Evolutionary conservation across 2,329 filamentous ascomycete species (phyloP), one percentile per base, ranked within the genome.

Genomic region (Amphichorda felina): DNA sequence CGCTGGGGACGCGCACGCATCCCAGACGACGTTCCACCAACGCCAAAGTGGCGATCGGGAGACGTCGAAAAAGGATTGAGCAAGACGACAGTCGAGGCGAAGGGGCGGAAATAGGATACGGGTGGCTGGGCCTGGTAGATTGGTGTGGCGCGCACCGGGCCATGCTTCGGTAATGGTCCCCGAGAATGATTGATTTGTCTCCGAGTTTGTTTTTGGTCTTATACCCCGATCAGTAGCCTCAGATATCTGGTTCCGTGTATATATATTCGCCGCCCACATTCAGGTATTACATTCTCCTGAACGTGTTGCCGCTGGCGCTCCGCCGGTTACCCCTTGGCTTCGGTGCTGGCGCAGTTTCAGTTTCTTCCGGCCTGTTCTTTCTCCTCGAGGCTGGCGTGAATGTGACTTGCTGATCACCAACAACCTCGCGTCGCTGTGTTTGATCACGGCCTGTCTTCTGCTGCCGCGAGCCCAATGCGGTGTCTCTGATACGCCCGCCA

Each of bases 271-370:
- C 16, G 8, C 8, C 16, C 16, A 15, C 18, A 8, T 17, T 31
- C 11, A 5, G 21, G 21, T 24, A 33, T 21, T 35, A 80, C 64
- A 84, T 68, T 50, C 66, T 70, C 53, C 80, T 72, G 55, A 87
- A 83, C 28, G 77, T 77, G 57, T 89, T 88, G 35, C 70, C 71
- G 57, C 81, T 86, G 34, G 83, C 83, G 56, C 80, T 87, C 48
- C 82, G 65, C 48, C 82, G 72, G 38, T 53, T 52, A 37, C 61
- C 61, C 31, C 36, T 39, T 21, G 51, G 53, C 44, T 55, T 60
- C 30, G 52, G 50, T 18, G 51, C 45, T 15, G 46, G 44, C 24
- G 41, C 35, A 18, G 39, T 39, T 30, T 53, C 49, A 18, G 55
- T 47, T 26, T 54, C 50, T 40, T 54, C 44, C 26, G 54, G 43